These are phyloP conservation scores for Penicillium vulpinum DNA, from an alignment of 2,329 filamentous ascomycete genomes.

Conservation along the genomic window DNA sequence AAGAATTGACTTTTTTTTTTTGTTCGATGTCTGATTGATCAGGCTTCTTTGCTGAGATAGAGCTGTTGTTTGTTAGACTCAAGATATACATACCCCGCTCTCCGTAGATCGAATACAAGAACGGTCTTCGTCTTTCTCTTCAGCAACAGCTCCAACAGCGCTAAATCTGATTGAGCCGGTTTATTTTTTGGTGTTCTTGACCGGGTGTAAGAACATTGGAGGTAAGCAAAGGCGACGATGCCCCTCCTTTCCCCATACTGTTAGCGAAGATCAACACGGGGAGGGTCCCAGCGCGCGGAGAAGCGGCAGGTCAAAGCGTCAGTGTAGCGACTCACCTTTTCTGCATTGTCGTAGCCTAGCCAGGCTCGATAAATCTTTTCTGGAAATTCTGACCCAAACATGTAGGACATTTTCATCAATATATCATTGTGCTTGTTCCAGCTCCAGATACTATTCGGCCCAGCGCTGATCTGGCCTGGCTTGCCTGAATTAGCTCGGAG, in stretches of 20 bases:
- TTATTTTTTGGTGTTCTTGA: constrained; percentile 3
- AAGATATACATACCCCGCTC: too few relatives aligned
- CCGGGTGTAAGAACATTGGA: constrained; percentile 11
- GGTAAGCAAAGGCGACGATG: constrained; percentile 5
- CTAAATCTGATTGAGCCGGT: too few relatives aligned
- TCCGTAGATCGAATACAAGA: too few relatives aligned
- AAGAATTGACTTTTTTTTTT: too few relatives aligned
- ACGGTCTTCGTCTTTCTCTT: too few relatives aligned
- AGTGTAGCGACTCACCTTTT: background rate
- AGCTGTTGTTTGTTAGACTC: too few relatives aligned
- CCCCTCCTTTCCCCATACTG: background rate
- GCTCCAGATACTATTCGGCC: constrained; percentile 9
- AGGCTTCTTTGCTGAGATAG: too few relatives aligned
- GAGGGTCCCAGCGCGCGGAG: too few relatives aligned
- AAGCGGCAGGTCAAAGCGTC: background rate
- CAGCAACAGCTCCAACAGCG: too few relatives aligned
- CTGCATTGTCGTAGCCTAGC: constrained; percentile 7
- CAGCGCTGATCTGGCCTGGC: constrained; percentile 5
- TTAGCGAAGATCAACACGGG: background rate
- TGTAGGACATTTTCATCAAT: constrained; percentile 3
- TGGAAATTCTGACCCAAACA: constrained; percentile 7
- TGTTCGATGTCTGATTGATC: too few relatives aligned
- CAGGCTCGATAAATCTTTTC: constrained; percentile 12
- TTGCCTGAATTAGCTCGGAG: constrained; percentile 7
- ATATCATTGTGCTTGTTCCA: constrained; percentile 8